These are phyloP conservation scores for Avena eriantha DNA, from an alignment of 176 grass and related monocot species.

Conservation along the genomic window DNA sequence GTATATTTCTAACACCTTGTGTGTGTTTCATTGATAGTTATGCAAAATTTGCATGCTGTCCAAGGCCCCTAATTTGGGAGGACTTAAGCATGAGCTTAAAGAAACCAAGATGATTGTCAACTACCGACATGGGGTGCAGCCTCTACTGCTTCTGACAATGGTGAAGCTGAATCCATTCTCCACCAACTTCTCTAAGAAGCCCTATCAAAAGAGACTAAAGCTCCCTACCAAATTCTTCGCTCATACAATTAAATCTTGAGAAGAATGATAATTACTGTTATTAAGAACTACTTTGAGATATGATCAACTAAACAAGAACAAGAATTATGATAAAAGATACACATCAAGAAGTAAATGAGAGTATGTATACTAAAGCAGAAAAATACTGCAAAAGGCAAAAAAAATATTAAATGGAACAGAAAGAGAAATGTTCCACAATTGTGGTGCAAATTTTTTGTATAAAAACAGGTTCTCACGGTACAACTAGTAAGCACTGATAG, in stretches of 20 bases:
- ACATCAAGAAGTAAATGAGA: not conserved
- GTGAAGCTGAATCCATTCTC: not conserved
- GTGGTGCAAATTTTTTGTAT: not conserved
- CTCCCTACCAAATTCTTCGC: not conserved
- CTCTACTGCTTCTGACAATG: not conserved
- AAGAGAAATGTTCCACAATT: not conserved
- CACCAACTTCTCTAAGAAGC: not conserved
- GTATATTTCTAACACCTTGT: not conserved
- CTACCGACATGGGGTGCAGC: not conserved
- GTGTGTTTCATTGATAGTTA: constrained; percentile 15
- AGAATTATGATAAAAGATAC: not conserved
- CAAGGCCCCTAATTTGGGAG: not conserved
- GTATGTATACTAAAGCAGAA: not conserved
- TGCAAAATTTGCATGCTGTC: not conserved
- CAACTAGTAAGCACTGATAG: not conserved
- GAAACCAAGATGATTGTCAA: not conserved
- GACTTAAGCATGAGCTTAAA: not conserved
- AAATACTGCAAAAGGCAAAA: not conserved
- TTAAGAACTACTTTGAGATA: not conserved
- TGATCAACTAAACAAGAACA: constrained; percentile 2
- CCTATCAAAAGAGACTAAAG: not conserved
- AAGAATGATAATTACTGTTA: not conserved
- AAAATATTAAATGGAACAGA: not conserved
- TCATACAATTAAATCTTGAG: constrained; percentile 11
- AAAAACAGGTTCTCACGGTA: not conserved